Evolutionary conservation across 148 eudicot species (phyloP).

Genomic region (Simmondsia chinensis): DNA sequence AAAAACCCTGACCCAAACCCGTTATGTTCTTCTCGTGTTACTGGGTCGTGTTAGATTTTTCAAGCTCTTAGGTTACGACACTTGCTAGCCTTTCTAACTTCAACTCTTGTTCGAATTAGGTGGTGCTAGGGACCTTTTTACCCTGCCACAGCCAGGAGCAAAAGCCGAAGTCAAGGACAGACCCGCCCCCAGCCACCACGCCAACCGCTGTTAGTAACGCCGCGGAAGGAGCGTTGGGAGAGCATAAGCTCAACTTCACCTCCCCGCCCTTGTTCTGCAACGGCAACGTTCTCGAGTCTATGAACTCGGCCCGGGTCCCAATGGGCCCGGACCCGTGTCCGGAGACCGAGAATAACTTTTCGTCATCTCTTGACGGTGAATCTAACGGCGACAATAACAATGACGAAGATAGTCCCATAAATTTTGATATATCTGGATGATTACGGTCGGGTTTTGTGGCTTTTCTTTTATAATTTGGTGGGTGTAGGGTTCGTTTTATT

Average conservation of each 20-base stretch:
- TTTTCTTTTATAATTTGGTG: too few species aligned
- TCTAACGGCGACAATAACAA: too few species aligned
- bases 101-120: conserved; percentile 13
- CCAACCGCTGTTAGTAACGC: conserved; percentile 12
- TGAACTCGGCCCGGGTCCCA: conserved; percentile 13
- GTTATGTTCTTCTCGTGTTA: too few species aligned
- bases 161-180: conserved; percentile 28
- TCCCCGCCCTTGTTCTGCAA: conserved; percentile 7
- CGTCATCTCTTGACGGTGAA: conserved; percentile 20
- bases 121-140: conserved; percentile 54
- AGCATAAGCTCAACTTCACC: conserved; percentile 16
- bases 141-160: conserved; percentile 43
- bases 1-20: neutral
- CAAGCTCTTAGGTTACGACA: too few species aligned
- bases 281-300: conserved; percentile 9
- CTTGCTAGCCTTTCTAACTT: neutral
- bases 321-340: too few species aligned
- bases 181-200: conserved; percentile 14
- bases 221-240: conserved; percentile 13
- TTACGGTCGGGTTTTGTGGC: too few species aligned
- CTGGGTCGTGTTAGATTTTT: too few species aligned
- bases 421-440: conserved; percentile 32
- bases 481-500: too few species aligned
- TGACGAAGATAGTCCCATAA: conserved; percentile 22
- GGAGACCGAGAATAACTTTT: conserved; percentile 14